phyloP scores from a whole-genome alignment of 2,329 filamentous ascomycete species.

The Alternaria consortialis region DNA sequence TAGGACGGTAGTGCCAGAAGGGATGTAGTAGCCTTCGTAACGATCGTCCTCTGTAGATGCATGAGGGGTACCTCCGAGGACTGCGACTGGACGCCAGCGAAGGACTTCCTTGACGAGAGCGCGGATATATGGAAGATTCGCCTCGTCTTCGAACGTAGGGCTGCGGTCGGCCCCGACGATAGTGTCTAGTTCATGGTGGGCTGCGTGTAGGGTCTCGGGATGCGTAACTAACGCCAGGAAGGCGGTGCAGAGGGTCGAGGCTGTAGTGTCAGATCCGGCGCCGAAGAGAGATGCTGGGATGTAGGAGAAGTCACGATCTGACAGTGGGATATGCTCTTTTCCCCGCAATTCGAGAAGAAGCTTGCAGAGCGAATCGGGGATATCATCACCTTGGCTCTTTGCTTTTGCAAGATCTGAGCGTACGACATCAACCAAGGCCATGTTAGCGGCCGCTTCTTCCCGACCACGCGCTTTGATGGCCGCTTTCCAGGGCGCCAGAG shows the following conservation, averaged over 20 bases:
- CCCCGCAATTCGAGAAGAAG: conserved; percentile 55
- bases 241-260: conserved; percentile 58
- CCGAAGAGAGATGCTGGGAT: conserved; percentile 58
- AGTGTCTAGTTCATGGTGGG: conserved; percentile 54
- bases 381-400: conserved; percentile 41
- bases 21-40: conserved; percentile 61
- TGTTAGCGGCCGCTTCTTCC: conserved; percentile 53
- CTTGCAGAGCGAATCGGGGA: conserved; percentile 57
- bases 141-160: conserved; percentile 51
- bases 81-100: conserved; percentile 52
- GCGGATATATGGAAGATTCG: conserved; percentile 50
- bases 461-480: conserved; percentile 53
- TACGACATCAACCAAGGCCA: conserved; percentile 55
- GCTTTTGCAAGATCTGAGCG: conserved; percentile 51
- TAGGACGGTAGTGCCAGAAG: conserved; percentile 58
- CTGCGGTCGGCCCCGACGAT: conserved; percentile 43
- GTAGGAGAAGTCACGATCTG: conserved; percentile 55
- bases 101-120: conserved; percentile 51
- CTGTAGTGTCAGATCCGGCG: conserved; percentile 62
- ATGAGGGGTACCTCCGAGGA: conserved; percentile 58
- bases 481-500: conserved; percentile 59
- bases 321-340: conserved; percentile 52
- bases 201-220: conserved; percentile 55
- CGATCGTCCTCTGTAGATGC: conserved; percentile 59
- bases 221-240: conserved; percentile 61